Evolutionary conservation across 495 filamentous ascomycete species (phyloP), one percentile per base, ranked within the genome.

Genomic region (Apiosordaria backusii): DNA sequence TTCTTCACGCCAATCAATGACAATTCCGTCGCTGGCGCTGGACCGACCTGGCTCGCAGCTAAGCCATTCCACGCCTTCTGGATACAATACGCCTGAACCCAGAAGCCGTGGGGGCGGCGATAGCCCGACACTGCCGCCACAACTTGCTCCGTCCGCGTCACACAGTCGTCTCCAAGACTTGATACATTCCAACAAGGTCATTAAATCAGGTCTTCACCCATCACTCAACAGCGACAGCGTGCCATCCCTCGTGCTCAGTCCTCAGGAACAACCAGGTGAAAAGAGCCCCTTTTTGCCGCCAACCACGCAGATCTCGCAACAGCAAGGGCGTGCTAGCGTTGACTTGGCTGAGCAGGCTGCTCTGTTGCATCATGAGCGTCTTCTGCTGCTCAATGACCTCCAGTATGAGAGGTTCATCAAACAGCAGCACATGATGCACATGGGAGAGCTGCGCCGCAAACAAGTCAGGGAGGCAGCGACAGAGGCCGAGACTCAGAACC

Each of bases 361-460:
- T 22, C 83, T 84, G 65, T 77, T 92, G 0, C 83, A 90, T 64
- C 83, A 87, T 61, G 85, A 91, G 71, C 82, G 88, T 62, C 81
- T 89, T 61, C 78, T 91, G 16, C 74, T 92, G 9, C 83, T 85
- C 50, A 92, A 91, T 64, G 89, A 92, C 70, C 82, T 92, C 50
- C 89, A 89, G 68, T 92, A 90, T 64, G 90, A 92, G 74, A 79
- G 88, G 22, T 92, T 90, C 71, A 81, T 91, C 63, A 91, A 90
- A 70, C 85, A 89, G 63, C 89, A 92, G 70, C 88, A 92, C 73
- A 81, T 90, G 63, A 82, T 84, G 3, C 89, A 91, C 68, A 91
- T 92, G 71, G 89, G 89, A 4, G 88, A 87, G 68, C 75, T 92
- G 19, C 85, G 88, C 64, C 80, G 88, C 26, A 84, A 86, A 61